A percentile compares a stretch with the other conserved stretches of the same genome.
phyloP scores from a whole-genome alignment of 1,139 yeast species.

The Arxiozyma telluris region DNA sequence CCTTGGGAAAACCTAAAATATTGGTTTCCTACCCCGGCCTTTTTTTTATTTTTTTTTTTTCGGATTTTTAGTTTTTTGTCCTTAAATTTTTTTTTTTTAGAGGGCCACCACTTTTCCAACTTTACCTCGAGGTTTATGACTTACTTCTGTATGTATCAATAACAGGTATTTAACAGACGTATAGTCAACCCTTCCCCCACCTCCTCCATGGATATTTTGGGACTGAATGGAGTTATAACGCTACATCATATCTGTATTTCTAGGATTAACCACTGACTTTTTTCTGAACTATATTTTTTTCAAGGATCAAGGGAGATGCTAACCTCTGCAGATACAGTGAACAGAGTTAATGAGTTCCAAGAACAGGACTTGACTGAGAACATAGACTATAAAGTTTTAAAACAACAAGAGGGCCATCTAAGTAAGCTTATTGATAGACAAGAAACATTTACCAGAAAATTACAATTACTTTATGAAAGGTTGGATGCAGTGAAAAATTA shows the following conservation, averaged over 20 bases:
- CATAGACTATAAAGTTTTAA: constrained; percentile 19
- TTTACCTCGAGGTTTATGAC: no score
- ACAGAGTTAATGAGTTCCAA: constrained; percentile 20
- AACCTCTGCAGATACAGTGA: constrained; percentile 11
- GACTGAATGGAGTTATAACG: not conserved
- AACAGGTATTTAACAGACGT: no score
- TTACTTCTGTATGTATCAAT: no score
- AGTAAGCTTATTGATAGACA: constrained; percentile 16
- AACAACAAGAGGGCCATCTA: constrained; percentile 18
- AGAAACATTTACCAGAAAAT: constrained; percentile 18
- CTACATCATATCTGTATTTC: not conserved
- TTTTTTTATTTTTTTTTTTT: no score
- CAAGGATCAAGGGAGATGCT: constrained; percentile 7
- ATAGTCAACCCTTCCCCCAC: no score
- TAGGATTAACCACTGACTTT: not conserved
- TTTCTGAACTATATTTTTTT: not conserved
- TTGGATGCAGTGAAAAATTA: constrained; percentile 25
- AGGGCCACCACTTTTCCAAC: no score
- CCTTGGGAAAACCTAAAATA: no score
- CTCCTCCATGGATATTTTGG: no score
- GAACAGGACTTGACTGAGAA: constrained; percentile 14
- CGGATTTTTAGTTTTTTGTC: no score
- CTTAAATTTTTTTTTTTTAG: no score
- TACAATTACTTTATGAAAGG: constrained; percentile 22
- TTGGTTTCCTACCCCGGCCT: no score